Percentiles rank a stretch among this genome's conserved stretches.
These are phyloP conservation scores for Blastocrithidia nonstop DNA, from an alignment of 208 protist genomes.

Conservation along the genomic window DNA sequence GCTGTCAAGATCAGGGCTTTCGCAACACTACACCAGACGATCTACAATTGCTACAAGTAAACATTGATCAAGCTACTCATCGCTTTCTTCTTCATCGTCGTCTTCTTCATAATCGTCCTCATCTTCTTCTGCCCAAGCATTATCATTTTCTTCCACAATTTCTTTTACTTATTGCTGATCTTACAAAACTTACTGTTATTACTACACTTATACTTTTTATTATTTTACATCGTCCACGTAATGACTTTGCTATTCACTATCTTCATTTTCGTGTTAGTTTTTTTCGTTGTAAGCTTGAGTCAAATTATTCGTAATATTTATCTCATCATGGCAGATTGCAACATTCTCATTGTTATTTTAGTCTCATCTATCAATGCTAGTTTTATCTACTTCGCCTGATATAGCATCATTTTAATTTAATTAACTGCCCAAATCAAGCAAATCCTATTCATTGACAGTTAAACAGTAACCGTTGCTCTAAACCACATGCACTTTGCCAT, in stretches of 20 bases:
- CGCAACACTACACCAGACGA: constrained; percentile 59
- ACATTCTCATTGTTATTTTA: constrained; percentile 1
- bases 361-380: no score
- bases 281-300: not conserved
- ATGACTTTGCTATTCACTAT: constrained; percentile 15
- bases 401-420: no score
- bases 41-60: constrained; percentile 44
- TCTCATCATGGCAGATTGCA: constrained; percentile 6
- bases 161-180: constrained; percentile 1
- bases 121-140: not conserved
- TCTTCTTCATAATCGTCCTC: constrained; percentile 17
- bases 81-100: constrained; percentile 48
- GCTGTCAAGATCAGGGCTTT: constrained; percentile 36
- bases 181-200: not conserved
- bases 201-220: constrained; percentile 11
- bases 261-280: constrained; percentile 12
- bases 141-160: constrained; percentile 10
- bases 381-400: no score
- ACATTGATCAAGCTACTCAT: constrained; percentile 45
- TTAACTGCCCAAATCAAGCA: constrained; percentile 21
- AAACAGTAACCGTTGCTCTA: constrained; percentile 35
- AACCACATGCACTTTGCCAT: constrained; percentile 35
- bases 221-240: constrained; percentile 2
- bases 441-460: constrained; percentile 44
- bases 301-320: constrained; percentile 2